Percentiles rank a stretch among this genome's conserved stretches.
Evolutionary conservation across 2,329 filamentous ascomycete species (phyloP).

Genomic region (Phyllosticta ampelicida): DNA sequence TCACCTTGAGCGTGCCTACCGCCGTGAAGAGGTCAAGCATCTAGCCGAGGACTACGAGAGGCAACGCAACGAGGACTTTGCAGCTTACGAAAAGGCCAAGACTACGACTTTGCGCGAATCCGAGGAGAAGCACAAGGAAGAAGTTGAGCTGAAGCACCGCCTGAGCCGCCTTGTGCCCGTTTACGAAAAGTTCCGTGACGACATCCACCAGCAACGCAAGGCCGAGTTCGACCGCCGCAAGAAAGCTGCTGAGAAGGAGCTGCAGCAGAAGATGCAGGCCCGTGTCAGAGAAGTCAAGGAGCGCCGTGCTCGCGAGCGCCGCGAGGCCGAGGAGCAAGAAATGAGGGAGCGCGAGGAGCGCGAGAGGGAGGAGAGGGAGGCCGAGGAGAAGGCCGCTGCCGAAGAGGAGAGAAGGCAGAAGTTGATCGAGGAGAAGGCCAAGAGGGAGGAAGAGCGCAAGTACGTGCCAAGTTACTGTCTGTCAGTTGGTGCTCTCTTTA

Average conservation of each 20-base stretch:
- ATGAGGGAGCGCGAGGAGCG: constrained; percentile 69
- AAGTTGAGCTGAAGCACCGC: constrained; percentile 86
- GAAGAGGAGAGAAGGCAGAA: constrained; percentile 72
- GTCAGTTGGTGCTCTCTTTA: constrained; percentile 11
- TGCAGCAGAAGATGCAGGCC: constrained; percentile 80
- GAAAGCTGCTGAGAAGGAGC: constrained; percentile 81
- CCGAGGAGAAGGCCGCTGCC: constrained; percentile 68
- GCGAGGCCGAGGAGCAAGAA: constrained; percentile 76
- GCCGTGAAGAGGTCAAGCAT: constrained; percentile 92
- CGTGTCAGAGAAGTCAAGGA: constrained; percentile 86
- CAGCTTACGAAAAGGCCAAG: constrained; percentile 70
- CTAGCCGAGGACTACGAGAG: constrained; percentile 72
- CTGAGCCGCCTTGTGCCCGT: constrained; percentile 71
- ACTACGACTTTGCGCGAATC: constrained; percentile 67
- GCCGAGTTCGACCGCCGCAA: constrained; percentile 94
- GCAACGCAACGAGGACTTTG: constrained; percentile 68
- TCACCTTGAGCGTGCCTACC: constrained; percentile 92
- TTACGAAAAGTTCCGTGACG: constrained; percentile 75
- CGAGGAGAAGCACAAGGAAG: constrained; percentile 82
- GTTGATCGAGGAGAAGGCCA: constrained; percentile 58
- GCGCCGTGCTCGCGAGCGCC: constrained; percentile 68
- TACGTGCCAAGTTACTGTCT: constrained; percentile 29
- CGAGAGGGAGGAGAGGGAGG: constrained; percentile 69
- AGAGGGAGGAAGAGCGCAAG: constrained; percentile 49
- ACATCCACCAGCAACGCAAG: constrained; percentile 75